Conservation (phyloP, 768 basidiomycete species). For the Symmetrospora coprosmae region DNA sequence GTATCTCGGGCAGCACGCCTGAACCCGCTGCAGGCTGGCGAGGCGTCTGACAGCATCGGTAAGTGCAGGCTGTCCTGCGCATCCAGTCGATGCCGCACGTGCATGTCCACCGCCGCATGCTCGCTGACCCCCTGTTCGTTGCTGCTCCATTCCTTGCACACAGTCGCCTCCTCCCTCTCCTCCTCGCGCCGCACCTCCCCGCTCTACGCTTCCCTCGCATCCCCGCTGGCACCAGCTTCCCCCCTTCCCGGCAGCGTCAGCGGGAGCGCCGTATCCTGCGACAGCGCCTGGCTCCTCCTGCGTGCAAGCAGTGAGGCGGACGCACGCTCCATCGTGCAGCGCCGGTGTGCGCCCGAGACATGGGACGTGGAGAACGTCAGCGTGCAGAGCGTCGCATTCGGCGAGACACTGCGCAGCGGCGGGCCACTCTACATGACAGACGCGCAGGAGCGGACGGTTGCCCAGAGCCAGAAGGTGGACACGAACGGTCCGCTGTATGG, state of each 20-base stretch:
- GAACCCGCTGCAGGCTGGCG: not conserved
- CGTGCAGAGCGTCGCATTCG: not conserved
- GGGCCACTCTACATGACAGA: not conserved
- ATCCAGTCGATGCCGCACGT: not conserved
- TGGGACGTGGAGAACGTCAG: slow-evolving; percentile 1
- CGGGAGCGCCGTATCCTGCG: not conserved
- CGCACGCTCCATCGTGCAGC: not conserved
- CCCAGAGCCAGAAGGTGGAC: not conserved
- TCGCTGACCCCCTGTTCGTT: not conserved
- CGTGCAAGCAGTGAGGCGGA: not conserved
- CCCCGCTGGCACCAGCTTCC: no score
- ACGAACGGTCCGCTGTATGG: slow-evolving; percentile 12
- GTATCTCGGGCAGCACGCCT: no score
- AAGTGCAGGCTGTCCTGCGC: not conserved
- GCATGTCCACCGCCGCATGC: not conserved
- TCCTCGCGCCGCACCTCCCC: slow-evolving; percentile 6
- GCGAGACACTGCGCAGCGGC: not conserved
- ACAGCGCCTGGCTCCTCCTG: slow-evolving; percentile 11
- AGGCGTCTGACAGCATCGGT: slow-evolving; percentile 2
- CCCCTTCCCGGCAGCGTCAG: no score
- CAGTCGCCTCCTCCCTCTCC: slow-evolving; percentile 13
- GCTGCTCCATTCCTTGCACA: not conserved
- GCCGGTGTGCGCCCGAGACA: not conserved
- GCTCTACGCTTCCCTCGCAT: not conserved
- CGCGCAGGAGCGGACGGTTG: not conserved